Evolutionary conservation across 768 basidiomycete genomes (phyloP).

Genomic region (Pleurotus giganteus): DNA sequence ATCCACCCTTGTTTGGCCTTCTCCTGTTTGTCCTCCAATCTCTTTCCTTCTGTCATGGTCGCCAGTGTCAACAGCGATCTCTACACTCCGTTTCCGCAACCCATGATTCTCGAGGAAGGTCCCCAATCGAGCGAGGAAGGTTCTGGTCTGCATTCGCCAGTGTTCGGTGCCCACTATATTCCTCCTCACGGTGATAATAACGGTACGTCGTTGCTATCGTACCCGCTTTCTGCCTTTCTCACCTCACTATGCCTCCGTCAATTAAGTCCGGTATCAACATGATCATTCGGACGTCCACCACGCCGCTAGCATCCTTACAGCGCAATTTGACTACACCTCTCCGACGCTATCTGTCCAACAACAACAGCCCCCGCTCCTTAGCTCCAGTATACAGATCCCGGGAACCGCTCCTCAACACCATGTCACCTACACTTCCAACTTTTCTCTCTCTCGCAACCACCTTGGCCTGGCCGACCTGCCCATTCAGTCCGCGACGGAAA

Average conservation of each 20-base stretch:
- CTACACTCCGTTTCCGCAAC: slow-evolving; percentile 53
- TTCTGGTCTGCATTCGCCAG: slow-evolving; percentile 73
- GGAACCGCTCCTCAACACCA: slow-evolving; percentile 34
- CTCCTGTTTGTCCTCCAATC: slow-evolving; percentile 25
- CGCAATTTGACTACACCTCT: slow-evolving; percentile 48
- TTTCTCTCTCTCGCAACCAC: slow-evolving; percentile 44
- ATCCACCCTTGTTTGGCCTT: slow-evolving; percentile 20
- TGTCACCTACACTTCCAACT: slow-evolving; percentile 41
- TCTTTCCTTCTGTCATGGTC: slow-evolving; percentile 48
- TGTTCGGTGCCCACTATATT: slow-evolving; percentile 50
- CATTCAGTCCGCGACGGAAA: slow-evolving; percentile 33
- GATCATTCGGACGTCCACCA: slow-evolving; percentile 45
- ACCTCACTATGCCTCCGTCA: slow-evolving; percentile 36
- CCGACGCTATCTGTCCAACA: slow-evolving; percentile 35
- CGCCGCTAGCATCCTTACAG: slow-evolving; percentile 45
- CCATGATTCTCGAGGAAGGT: slow-evolving; percentile 58
- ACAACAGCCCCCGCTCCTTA: slow-evolving; percentile 51
- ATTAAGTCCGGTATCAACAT: slow-evolving; percentile 71
- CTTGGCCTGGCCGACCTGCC: slow-evolving; percentile 43
- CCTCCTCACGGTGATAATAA: slow-evolving; percentile 45
- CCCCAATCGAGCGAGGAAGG: slow-evolving; percentile 74
- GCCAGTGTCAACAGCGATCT: slow-evolving; percentile 51
- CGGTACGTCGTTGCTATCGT: slow-evolving; percentile 54
- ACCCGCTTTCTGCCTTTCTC: slow-evolving; percentile 41
- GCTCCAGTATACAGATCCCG: slow-evolving; percentile 42